Percentiles rank a stretch among this genome's conserved stretches.
Conservation (phyloP, 495 filamentous ascomycete genomes). For the Penicillium subrubescens region DNA sequence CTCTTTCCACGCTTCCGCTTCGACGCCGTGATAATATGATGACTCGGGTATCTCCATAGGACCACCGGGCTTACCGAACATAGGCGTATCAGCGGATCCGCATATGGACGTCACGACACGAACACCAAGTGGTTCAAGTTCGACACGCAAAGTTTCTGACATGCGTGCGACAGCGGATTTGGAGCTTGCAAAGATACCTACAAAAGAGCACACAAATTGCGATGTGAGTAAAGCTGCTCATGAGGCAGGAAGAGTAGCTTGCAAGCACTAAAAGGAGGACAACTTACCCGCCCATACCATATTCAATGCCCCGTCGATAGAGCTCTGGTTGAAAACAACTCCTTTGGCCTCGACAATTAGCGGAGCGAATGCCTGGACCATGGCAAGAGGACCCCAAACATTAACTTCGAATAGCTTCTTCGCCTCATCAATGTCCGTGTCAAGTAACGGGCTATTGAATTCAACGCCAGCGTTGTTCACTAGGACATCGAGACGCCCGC, state of each 20-base stretch:
- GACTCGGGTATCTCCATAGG: no score
- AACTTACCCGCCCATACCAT: not conserved
- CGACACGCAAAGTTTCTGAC: not conserved
- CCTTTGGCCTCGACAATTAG: not conserved
- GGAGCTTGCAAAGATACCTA: not conserved
- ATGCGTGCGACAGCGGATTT: not conserved
- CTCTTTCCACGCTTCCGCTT: no score
- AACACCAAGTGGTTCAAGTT: not conserved
- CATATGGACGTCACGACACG: not conserved
- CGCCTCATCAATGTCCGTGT: not conserved
- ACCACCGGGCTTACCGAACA: no score
- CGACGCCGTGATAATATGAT: no score
- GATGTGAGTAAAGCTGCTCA: no score
- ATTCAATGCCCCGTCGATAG: not conserved
- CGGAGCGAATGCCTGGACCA: not conserved
- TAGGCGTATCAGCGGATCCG: no score
- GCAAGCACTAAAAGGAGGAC: not conserved
- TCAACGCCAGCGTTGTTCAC: not conserved
- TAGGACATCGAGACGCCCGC: not conserved
- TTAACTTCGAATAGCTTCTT: not conserved
- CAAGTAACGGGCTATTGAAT: not conserved
- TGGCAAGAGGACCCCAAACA: not conserved
- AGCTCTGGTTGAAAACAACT: not conserved
- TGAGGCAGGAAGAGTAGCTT: no score
- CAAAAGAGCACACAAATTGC: no score